A percentile compares a stretch with the other conserved stretches of the same genome.
Evolutionary conservation across 768 basidiomycete species (phyloP).

Genomic region (Boletus rubroflammeus): DNA sequence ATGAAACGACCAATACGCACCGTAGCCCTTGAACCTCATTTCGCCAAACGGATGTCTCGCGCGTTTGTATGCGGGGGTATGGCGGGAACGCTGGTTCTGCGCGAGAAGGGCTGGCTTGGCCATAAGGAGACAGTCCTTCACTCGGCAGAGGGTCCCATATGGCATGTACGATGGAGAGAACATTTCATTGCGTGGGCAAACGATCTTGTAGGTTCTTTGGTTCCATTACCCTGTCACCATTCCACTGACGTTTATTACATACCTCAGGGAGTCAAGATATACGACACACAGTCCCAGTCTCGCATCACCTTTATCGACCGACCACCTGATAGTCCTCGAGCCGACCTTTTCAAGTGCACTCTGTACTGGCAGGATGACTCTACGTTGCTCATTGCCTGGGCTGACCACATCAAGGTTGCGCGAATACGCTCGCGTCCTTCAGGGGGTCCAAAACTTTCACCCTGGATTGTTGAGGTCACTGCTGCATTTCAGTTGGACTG

Average conservation of each 20-base stretch:
- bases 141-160: slow-evolving; percentile 89
- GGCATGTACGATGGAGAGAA: slow-evolving; percentile 85
- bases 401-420: slow-evolving; percentile 88
- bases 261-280: slow-evolving; percentile 87
- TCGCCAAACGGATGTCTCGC: slow-evolving; percentile 71
- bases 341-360: slow-evolving; percentile 92
- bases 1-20: slow-evolving; percentile 90
- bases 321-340: slow-evolving; percentile 76
- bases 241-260: background rate
- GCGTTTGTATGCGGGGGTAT: slow-evolving; percentile 90
- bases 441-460: slow-evolving; percentile 46
- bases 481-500: slow-evolving; percentile 91
- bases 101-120: slow-evolving; percentile 96
- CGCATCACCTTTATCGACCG: slow-evolving; percentile 86
- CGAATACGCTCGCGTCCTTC: slow-evolving; percentile 65
- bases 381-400: slow-evolving; percentile 91
- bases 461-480: slow-evolving; percentile 80
- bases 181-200: slow-evolving; percentile 95
- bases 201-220: slow-evolving; percentile 60
- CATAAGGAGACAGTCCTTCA: slow-evolving; percentile 86
- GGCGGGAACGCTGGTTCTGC: slow-evolving; percentile 79
- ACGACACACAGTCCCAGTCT: slow-evolving; percentile 73
- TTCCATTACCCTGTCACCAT: background rate
- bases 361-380: slow-evolving; percentile 91
- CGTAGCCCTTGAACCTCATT: slow-evolving; percentile 87